These are phyloP conservation scores for Cenchrus purpureus DNA, from an alignment of 176 grass and related monocot genomes.

Conservation along the genomic window DNA sequence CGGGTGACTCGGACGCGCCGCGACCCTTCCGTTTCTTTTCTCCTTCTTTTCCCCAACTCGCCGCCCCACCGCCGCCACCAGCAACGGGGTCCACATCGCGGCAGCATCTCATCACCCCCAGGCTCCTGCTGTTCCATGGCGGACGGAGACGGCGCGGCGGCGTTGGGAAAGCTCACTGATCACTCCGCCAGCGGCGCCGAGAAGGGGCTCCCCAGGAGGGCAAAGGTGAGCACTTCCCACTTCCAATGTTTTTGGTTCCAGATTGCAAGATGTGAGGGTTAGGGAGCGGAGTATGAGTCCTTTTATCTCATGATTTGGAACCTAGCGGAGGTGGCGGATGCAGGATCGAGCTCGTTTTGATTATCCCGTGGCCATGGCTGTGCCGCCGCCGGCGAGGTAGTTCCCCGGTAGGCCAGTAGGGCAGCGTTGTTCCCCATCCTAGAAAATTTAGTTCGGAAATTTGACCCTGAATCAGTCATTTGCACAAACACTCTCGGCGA, in stretches of 20 bases:
- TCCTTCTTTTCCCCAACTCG: not conserved
- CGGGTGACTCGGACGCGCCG: not conserved
- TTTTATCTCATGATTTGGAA: not conserved
- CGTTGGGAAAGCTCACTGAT: slow-evolving; percentile 27
- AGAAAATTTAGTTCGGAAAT: not conserved
- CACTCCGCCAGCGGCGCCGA: slow-evolving; percentile 7
- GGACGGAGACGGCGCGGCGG: slow-evolving; percentile 22
- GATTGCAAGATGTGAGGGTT: not conserved
- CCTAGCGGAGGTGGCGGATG: not conserved
- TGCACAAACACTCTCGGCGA: not conserved
- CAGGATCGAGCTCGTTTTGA: slow-evolving; percentile 4
- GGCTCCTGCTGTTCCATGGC: slow-evolving; percentile 32
- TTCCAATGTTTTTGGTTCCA: not conserved
- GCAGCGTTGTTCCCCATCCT: not conserved
- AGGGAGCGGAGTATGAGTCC: not conserved
- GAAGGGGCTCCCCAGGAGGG: slow-evolving; percentile 33
- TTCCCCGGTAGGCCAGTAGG: not conserved
- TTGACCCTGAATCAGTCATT: not conserved
- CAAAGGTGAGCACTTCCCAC: slow-evolving; percentile 35
- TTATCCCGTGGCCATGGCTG: not conserved
- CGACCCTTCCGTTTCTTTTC: not conserved
- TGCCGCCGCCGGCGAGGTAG: not conserved
- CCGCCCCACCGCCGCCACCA: not conserved
- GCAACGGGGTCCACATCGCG: not conserved
- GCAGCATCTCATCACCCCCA: not conserved